A percentile compares a stretch with the other conserved stretches of the same genome.
phyloP scores from a whole-genome alignment of 2,329 filamentous ascomycete species.

The Colletotrichum australisinense region DNA sequence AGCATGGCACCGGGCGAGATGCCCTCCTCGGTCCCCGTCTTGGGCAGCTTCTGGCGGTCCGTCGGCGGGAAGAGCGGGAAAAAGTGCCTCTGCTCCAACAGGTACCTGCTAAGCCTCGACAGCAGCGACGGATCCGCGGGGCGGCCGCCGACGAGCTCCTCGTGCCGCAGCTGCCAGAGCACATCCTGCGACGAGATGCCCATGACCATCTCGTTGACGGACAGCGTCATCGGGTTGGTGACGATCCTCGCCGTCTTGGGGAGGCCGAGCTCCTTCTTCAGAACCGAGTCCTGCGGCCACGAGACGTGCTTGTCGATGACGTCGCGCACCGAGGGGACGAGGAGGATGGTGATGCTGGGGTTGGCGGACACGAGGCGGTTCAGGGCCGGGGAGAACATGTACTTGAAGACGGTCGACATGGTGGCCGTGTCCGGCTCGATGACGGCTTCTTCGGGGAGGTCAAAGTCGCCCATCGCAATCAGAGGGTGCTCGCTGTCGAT shows the following conservation, averaged over 20 bases:
- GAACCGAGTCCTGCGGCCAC: slow-evolving; percentile 78
- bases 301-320: slow-evolving; percentile 85
- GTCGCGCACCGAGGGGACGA: slow-evolving; percentile 87
- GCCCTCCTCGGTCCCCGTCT: slow-evolving; percentile 69
- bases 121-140: slow-evolving; percentile 70
- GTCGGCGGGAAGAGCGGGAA: slow-evolving; percentile 89
- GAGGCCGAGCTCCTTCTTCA: slow-evolving; percentile 78
- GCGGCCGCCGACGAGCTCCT: slow-evolving; percentile 74
- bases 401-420: slow-evolving; percentile 84
- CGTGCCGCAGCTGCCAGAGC: slow-evolving; percentile 81
- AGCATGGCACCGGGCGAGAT: slow-evolving; percentile 80
- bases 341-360: slow-evolving; percentile 82
- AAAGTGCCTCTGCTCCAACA: slow-evolving; percentile 92
- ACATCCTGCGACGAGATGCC: slow-evolving; percentile 87
- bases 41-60: slow-evolving; percentile 74
- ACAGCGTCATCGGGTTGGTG: slow-evolving; percentile 90
- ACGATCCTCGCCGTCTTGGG: slow-evolving; percentile 82
- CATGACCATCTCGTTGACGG: slow-evolving; percentile 86
- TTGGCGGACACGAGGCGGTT: slow-evolving; percentile 76
- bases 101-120: slow-evolving; percentile 77
- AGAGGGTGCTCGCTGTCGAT: slow-evolving; percentile 92
- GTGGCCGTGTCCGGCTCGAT: slow-evolving; percentile 83
- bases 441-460: slow-evolving; percentile 75
- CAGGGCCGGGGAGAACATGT: slow-evolving; percentile 80
- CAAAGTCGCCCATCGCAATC: slow-evolving; percentile 82